phyloP scores from a whole-genome alignment of 306 rosid species.

The Astragalus glycyphyllos region DNA sequence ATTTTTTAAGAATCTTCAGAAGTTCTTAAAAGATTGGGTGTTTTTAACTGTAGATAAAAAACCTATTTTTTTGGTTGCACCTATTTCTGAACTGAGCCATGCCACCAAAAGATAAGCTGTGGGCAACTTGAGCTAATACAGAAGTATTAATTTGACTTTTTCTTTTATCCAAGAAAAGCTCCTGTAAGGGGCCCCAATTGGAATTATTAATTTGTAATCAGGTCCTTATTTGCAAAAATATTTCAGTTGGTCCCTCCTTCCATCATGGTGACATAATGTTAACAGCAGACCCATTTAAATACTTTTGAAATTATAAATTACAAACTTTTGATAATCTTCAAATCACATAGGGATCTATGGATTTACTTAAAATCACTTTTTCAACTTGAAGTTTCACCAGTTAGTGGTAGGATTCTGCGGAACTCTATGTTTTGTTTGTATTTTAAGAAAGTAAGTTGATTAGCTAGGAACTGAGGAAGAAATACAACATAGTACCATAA shows the following conservation, averaged over 20 bases:
- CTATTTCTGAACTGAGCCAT: too few species aligned
- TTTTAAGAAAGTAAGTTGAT: conserved; percentile 12
- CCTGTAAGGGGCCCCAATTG: not conserved
- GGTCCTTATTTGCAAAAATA: not conserved
- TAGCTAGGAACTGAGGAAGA: not conserved
- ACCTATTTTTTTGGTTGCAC: too few species aligned
- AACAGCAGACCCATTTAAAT: conserved; percentile 5
- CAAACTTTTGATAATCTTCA: not conserved
- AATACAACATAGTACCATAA: not conserved
- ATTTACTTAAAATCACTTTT: conserved; percentile 3
- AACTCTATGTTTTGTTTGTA: not conserved
- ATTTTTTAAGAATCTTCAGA: too few species aligned
- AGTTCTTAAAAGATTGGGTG: too few species aligned
- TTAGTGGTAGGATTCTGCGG: not conserved
- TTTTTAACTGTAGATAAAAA: too few species aligned
- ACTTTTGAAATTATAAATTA: conserved; percentile 1
- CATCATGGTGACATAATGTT: not conserved
- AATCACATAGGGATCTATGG: conserved; percentile 2
- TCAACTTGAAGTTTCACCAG: conserved; percentile 1
- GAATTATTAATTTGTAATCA: not conserved
- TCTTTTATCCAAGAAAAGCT: conserved; percentile 6
- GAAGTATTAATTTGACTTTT: not conserved
- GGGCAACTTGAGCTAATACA: too few species aligned
- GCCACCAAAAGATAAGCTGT: too few species aligned
- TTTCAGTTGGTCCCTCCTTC: conserved; percentile 1